These are phyloP conservation scores for Pseudopyricularia javanii DNA, from an alignment of 2,329 filamentous ascomycete species.

Conservation along the genomic window DNA sequence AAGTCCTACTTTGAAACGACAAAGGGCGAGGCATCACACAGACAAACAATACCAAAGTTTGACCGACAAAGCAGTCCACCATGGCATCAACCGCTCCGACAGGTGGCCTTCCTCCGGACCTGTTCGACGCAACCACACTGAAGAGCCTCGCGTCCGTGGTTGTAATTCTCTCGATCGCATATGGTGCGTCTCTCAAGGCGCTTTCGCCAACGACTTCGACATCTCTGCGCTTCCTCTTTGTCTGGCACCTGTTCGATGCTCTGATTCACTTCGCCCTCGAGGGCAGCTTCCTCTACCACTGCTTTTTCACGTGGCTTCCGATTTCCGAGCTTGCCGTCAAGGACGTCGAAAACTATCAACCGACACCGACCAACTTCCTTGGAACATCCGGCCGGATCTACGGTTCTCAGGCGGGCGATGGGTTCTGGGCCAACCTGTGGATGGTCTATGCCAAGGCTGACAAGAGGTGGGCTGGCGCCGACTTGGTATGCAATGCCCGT, in stretches of 20 bases:
- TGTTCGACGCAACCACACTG: conserved; percentile 49
- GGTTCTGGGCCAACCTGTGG: conserved; percentile 48
- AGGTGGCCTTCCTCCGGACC: conserved; percentile 31
- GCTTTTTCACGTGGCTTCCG: conserved; percentile 57
- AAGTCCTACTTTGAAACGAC: too few relatives aligned
- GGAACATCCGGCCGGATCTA: conserved; percentile 36
- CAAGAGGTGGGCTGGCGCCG: conserved; percentile 49
- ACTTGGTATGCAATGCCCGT: conserved; percentile 30
- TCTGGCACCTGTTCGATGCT: conserved; percentile 91
- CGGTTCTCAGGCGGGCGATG: conserved; percentile 42
- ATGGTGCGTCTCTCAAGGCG: conserved; percentile 30
- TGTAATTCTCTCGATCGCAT: conserved; percentile 37
- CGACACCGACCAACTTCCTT: conserved; percentile 40
- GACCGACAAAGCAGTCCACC: conserved; percentile 3
- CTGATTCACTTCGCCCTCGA: conserved; percentile 87
- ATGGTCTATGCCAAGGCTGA: conserved; percentile 59
- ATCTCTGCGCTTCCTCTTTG: conserved; percentile 65
- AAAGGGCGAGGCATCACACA: too few relatives aligned
- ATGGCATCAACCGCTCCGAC: conserved; percentile 4
- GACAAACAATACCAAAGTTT: not conserved
- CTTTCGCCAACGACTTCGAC: conserved; percentile 36
- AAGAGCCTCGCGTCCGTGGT: conserved; percentile 44
- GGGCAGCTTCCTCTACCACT: conserved; percentile 85
- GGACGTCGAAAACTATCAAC: conserved; percentile 24
- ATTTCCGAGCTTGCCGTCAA: conserved; percentile 15